Percentiles rank a stretch among this genome's conserved stretches.
These are phyloP conservation scores for Dorcoceras hygrometricum DNA, from an alignment of 257 asterid genomes.

Conservation along the genomic window DNA sequence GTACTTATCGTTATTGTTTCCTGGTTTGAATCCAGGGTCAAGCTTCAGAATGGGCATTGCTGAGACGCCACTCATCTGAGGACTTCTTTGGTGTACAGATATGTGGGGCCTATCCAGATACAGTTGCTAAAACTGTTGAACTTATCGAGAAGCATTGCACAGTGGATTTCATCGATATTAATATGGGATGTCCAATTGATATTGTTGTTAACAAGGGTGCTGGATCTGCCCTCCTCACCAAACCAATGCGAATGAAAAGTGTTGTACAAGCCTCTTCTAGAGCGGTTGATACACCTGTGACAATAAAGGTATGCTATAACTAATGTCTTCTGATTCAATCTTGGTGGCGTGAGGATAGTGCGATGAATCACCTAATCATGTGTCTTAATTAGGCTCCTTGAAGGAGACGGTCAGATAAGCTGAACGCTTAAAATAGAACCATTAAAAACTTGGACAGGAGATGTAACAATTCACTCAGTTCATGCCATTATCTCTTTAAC, in stretches of 20 bases:
- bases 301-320: conserved; percentile 64
- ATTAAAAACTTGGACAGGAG: not conserved
- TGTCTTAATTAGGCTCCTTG: conserved; percentile 7
- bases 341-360: conserved; percentile 12
- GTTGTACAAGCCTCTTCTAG: conserved; percentile 73
- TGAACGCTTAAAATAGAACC: conserved; percentile 12
- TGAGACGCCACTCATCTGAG: conserved; percentile 94
- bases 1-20: conserved; percentile 12
- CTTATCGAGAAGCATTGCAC: conserved; percentile 86
- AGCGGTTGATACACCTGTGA: conserved; percentile 69
- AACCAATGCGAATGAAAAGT: conserved; percentile 84
- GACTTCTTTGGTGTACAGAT: conserved; percentile 92
- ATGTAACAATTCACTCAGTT: not conserved
- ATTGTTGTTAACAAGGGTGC: conserved; percentile 89
- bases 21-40: conserved; percentile 61
- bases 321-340: conserved; percentile 13
- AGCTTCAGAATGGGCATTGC: conserved; percentile 99
- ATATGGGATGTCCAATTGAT: conserved; percentile 99
- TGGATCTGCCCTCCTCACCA: conserved; percentile 87
- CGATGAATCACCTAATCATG: conserved; percentile 15
- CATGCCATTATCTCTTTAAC: not conserved
- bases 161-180: conserved; percentile 89
- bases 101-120: conserved; percentile 95
- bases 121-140: conserved; percentile 86
- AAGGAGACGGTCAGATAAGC: not conserved